Evolutionary conservation across 345 rosid species (phyloP).

Genomic region (Brassica nigra): DNA sequence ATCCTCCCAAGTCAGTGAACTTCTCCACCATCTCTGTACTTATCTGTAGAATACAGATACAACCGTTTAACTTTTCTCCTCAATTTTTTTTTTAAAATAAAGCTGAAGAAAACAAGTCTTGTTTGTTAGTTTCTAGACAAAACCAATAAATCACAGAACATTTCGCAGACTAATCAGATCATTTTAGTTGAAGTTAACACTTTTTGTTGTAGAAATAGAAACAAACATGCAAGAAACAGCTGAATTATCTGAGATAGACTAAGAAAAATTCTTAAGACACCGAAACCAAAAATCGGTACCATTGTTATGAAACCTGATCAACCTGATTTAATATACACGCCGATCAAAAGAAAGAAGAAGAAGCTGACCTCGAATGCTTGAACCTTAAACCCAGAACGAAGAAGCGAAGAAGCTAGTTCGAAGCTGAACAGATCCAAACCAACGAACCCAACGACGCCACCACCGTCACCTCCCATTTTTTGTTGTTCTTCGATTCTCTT

Average conservation of each 20-base stretch:
- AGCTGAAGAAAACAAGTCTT: neutral
- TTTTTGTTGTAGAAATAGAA: neutral
- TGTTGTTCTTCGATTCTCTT: slow-evolving; percentile 4
- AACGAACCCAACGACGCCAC: slow-evolving; percentile 61
- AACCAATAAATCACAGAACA: neutral
- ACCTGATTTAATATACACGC: neutral
- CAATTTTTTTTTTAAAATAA: neutral
- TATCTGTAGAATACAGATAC: neutral
- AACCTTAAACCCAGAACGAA: slow-evolving; percentile 60
- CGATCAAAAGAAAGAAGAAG: neutral
- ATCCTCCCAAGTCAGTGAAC: slow-evolving; percentile 61
- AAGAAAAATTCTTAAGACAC: neutral
- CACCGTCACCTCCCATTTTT: slow-evolving; percentile 26
- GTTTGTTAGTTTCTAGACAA: neutral
- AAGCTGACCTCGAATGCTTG: slow-evolving; percentile 71
- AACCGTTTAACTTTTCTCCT: neutral
- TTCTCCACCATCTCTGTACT: neutral
- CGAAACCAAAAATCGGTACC: neutral
- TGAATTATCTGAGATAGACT: neutral
- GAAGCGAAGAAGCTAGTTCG: slow-evolving; percentile 75
- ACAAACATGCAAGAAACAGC: neutral
- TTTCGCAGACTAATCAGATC: neutral
- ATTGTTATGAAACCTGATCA: neutral
- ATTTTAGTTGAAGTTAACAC: slow-evolving; percentile 6
- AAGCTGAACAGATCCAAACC: slow-evolving; percentile 68